Percentiles rank a stretch among this genome's conserved stretches.
Conservation (phyloP, 2,329 filamentous ascomycete species). For the Thelonectria discophora region DNA sequence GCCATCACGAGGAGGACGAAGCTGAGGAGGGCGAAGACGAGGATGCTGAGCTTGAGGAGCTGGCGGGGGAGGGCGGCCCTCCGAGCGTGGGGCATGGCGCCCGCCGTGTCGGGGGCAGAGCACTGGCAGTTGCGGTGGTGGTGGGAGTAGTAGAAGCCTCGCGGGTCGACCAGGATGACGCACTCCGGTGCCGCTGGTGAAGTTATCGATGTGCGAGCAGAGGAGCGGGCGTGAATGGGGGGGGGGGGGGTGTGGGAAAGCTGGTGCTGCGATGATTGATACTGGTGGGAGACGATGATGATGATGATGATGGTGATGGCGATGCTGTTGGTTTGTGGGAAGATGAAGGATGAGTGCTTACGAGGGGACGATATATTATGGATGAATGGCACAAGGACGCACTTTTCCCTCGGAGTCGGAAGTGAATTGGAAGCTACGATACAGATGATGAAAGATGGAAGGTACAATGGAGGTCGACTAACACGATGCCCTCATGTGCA, state of each 20-base stretch:
- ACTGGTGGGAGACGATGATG: background rate
- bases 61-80: slow-evolving; percentile 13
- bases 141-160: background rate
- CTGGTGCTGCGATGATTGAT: background rate
- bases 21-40: slow-evolving; percentile 35
- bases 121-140: background rate
- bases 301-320: background rate
- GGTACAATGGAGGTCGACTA: no score
- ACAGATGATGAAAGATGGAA: background rate
- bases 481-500: no score
- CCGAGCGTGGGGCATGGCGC: background rate
- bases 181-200: background rate
- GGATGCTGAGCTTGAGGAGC: slow-evolving; percentile 29
- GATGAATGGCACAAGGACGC: no score
- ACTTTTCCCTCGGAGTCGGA: no score
- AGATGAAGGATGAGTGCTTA: background rate
- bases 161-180: background rate
- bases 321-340: background rate
- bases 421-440: no score
- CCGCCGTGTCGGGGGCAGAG: background rate
- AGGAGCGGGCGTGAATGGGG: background rate
- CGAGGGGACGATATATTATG: no score
- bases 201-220: background rate
- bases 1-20: slow-evolving; percentile 35
- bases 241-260: no score